Percentiles rank a stretch among this genome's conserved stretches.
These are phyloP conservation scores for Mucor mucedo DNA, from an alignment of 371 early-diverging fungal species.

Conservation along the genomic window DNA sequence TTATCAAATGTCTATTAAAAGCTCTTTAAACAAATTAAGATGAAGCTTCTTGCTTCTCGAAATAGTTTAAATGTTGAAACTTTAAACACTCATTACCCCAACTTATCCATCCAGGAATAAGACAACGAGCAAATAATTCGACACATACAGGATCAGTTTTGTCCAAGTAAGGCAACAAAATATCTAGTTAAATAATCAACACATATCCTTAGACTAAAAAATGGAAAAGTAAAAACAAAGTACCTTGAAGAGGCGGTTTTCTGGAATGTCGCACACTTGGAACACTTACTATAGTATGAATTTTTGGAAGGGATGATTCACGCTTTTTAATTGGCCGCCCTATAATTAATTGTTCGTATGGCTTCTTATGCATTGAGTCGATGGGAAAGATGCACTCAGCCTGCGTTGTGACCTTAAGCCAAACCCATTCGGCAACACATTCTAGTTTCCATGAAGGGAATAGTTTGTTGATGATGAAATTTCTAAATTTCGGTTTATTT, in stretches of 20 bases:
- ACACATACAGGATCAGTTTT: constrained; percentile 43
- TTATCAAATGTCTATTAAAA: too few relatives aligned
- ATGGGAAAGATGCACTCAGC: constrained; percentile 60
- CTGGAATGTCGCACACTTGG: constrained; percentile 68
- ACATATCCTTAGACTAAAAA: not conserved
- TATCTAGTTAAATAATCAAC: constrained; percentile 17
- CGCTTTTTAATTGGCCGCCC: constrained; percentile 31
- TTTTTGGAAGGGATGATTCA: constrained; percentile 4
- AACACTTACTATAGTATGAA: constrained; percentile 55
- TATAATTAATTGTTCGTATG: constrained; percentile 71
- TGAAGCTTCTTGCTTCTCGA: constrained; percentile 3
- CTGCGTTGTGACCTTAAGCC: constrained; percentile 69
- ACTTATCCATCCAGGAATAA: constrained; percentile 65
- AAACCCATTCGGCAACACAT: constrained; percentile 65
- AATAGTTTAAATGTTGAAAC: constrained; percentile 57
- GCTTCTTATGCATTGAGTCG: constrained; percentile 65
- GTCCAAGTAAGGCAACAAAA: constrained; percentile 28
- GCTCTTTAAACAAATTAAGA: too few relatives aligned
- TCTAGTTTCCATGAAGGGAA: constrained; percentile 70
- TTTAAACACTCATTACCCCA: constrained; percentile 83
- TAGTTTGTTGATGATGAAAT: constrained; percentile 67
- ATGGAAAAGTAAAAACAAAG: not conserved
- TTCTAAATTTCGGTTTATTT: constrained; percentile 66
- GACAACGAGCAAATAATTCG: constrained; percentile 77
- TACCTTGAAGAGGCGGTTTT: constrained; percentile 68